Percentiles rank a stretch among this genome's conserved stretches.
Conservation (phyloP, 495 filamentous ascomycete genomes). For the Daldinia vernicosa region DNA sequence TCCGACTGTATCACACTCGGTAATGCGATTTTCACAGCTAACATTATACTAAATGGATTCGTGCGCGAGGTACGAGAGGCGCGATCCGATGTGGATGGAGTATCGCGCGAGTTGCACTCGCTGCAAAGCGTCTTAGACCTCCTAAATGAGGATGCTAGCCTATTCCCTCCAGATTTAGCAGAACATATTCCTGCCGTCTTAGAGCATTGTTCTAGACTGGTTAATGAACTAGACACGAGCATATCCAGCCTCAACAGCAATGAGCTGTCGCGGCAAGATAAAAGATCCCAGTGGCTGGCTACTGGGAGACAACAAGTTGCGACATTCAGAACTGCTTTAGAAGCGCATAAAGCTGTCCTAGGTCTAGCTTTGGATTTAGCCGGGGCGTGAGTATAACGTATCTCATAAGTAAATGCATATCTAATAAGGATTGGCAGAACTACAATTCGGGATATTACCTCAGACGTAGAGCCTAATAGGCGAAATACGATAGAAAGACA, state of each 20-base stretch:
- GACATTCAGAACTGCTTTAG: constrained; percentile 48
- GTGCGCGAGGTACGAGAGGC: constrained; percentile 59
- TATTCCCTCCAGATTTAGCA: constrained; percentile 51
- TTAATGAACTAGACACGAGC: constrained; percentile 49
- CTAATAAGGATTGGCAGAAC: constrained; percentile 35
- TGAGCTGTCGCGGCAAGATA: constrained; percentile 50
- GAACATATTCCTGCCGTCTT: constrained; percentile 51
- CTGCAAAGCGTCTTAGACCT: constrained; percentile 55
- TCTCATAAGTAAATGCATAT: constrained; percentile 7
- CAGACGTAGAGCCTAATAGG: constrained; percentile 25
- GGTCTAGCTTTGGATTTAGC: constrained; percentile 55
- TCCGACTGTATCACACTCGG: constrained; percentile 53
- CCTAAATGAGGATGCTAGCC: constrained; percentile 54
- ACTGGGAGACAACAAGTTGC: constrained; percentile 49
- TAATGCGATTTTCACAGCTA: constrained; percentile 48
- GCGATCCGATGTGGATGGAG: constrained; percentile 54
- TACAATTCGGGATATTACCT: constrained; percentile 43
- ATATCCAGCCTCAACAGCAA: constrained; percentile 44
- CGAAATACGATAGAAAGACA: constrained; percentile 39
- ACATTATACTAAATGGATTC: constrained; percentile 46
- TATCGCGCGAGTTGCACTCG: constrained; percentile 60
- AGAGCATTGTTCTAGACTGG: constrained; percentile 46
- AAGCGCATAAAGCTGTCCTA: constrained; percentile 51
- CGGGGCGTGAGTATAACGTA: constrained; percentile 46
- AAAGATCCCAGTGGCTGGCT: constrained; percentile 52